These are phyloP conservation scores for Fusarium vanettenii DNA, from an alignment of 2,329 filamentous ascomycete genomes.

Conservation along the genomic window DNA sequence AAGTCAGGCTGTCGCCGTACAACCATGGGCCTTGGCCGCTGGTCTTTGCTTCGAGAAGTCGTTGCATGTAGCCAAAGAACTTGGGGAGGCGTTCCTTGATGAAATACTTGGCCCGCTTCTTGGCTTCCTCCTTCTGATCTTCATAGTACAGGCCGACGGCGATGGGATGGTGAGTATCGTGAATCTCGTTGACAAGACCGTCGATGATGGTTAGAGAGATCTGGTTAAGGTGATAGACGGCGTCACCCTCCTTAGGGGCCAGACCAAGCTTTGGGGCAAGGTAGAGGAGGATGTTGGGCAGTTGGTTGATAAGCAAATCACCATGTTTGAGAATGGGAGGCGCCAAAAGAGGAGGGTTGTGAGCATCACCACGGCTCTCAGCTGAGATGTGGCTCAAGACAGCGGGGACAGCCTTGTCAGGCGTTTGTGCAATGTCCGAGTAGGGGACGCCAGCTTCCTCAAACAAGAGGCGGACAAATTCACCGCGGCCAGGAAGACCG, in stretches of 20 bases:
- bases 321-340: slow-evolving; percentile 75
- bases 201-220: slow-evolving; percentile 78
- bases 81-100: slow-evolving; percentile 74
- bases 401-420: slow-evolving; percentile 60
- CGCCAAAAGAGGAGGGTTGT: slow-evolving; percentile 74
- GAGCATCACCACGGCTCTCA: slow-evolving; percentile 59
- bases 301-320: slow-evolving; percentile 73
- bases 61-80: slow-evolving; percentile 77
- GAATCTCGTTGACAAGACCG: slow-evolving; percentile 75
- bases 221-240: slow-evolving; percentile 69
- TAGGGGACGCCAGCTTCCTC: slow-evolving; percentile 76
- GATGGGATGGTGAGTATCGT: slow-evolving; percentile 82
- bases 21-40: slow-evolving; percentile 72
- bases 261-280: slow-evolving; percentile 71
- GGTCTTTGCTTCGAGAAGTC: slow-evolving; percentile 67
- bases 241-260: slow-evolving; percentile 54
- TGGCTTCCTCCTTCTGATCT: slow-evolving; percentile 77
- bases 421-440: slow-evolving; percentile 61
- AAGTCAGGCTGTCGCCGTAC: slow-evolving; percentile 73
- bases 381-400: slow-evolving; percentile 62
- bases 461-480: slow-evolving; percentile 78
- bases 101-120: slow-evolving; percentile 68
- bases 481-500: slow-evolving; percentile 76
- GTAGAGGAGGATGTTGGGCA: slow-evolving; percentile 79
- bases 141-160: slow-evolving; percentile 72